Evolutionary conservation across 345 rosid genomes (phyloP).

Genomic region (Rhizophora apiculata): DNA sequence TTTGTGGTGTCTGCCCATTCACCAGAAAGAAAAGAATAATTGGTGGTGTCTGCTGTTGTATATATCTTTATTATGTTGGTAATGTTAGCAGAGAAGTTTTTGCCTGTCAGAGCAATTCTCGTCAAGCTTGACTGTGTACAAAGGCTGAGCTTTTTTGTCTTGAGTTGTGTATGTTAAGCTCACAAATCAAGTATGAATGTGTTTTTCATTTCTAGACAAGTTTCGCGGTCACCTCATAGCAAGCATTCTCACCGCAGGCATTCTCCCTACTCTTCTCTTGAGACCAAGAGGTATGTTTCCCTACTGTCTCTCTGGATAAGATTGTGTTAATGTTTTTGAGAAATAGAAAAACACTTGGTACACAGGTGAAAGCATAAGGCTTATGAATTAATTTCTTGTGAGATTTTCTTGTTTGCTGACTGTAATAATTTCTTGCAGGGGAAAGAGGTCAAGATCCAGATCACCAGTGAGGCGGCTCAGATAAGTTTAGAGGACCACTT

Average conservation of each 20-base stretch:
- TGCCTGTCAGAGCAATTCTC: conserved; percentile 17
- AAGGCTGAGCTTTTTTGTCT: conserved; percentile 38
- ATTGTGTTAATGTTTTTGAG: conserved; percentile 41
- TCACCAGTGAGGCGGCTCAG: conserved; percentile 64
- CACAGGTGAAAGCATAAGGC: conserved; percentile 58
- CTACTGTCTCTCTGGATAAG: conserved; percentile 28
- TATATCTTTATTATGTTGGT: conserved; percentile 7
- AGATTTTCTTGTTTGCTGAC: conserved; percentile 7
- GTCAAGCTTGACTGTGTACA: conserved; percentile 21
- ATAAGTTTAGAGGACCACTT: conserved; percentile 15
- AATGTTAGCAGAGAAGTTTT: conserved; percentile 9
- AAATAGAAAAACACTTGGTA: conserved; percentile 27
- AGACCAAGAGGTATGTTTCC: conserved; percentile 64
- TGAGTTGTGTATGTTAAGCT: conserved; percentile 37
- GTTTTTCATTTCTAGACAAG: conserved; percentile 97
- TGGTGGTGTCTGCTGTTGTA: not conserved
- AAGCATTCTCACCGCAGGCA: conserved; percentile 98
- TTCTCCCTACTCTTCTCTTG: conserved; percentile 94
- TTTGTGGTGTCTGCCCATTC: too few relatives aligned
- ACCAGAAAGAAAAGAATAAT: too few relatives aligned
- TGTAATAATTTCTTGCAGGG: conserved; percentile 39
- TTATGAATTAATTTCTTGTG: conserved; percentile 11
- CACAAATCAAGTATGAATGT: conserved; percentile 68
- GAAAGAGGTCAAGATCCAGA: conserved; percentile 72
- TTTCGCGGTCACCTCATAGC: conserved; percentile 98